These are phyloP conservation scores for Pichia sp. DNA, from an alignment of 1,139 yeast species.

Conservation along the genomic window DNA sequence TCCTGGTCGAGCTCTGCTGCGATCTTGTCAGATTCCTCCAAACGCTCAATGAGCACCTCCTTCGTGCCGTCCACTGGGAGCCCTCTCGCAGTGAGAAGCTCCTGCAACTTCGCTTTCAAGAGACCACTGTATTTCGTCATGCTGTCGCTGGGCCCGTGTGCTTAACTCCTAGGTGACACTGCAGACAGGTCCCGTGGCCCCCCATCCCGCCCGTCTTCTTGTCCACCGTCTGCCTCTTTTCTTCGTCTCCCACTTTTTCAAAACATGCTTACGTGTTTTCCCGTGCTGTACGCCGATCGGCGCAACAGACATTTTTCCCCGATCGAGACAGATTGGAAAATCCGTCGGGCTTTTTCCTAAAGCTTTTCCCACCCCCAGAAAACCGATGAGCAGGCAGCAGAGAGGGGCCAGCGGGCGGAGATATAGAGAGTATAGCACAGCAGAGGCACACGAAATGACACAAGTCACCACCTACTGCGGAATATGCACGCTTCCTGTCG, in stretches of 20 bases:
- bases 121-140: slow-evolving; percentile 18
- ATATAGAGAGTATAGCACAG: neutral
- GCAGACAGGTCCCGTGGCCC: too few relatives aligned
- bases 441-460: neutral
- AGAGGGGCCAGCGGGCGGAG: neutral
- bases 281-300: neutral
- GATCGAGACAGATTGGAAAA: neutral
- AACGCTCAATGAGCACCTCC: slow-evolving; percentile 71
- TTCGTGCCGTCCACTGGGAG: slow-evolving; percentile 77
- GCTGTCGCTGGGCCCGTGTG: neutral
- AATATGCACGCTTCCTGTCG: slow-evolving; percentile 83
- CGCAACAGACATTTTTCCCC: neutral
- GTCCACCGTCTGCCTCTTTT: neutral
- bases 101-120: slow-evolving; percentile 33
- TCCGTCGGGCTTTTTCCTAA: neutral
- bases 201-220: neutral
- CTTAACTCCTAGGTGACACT: neutral
- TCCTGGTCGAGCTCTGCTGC: slow-evolving; percentile 30
- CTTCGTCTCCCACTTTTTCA: neutral
- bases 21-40: slow-evolving; percentile 40
- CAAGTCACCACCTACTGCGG: slow-evolving; percentile 58
- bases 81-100: slow-evolving; percentile 61
- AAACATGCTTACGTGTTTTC: neutral
- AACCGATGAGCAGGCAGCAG: neutral
- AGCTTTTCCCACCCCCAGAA: neutral